Evolutionary conservation across 1,139 yeast species (phyloP), one percentile per base, ranked within the genome.

Genomic region (Hemisphaericaspora xylanilytica): DNA sequence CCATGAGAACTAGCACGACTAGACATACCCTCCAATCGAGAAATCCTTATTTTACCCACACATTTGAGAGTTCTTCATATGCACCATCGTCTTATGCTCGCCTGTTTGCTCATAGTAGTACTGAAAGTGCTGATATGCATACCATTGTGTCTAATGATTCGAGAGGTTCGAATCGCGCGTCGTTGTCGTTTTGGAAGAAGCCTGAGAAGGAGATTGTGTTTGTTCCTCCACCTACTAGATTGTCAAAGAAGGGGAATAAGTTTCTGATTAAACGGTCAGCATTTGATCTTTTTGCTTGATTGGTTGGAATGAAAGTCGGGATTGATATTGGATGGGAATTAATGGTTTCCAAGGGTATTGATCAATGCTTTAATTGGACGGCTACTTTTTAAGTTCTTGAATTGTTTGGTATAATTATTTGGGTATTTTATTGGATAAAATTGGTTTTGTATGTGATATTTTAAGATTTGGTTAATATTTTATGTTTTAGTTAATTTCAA

Each of bases 261-360:
- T 65, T 65, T 43, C 52, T 56, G 35, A 64, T 65, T 25, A 56
- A 58, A 34, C 53, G 58, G 31, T 58, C 56, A 29, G 65, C 68
- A 12, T 62, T 63, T 48, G 54, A 57, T 40, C 48, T 60, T 5
- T 59, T 58, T 49, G 52, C 59, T 30, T 33, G 26, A 12, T 5
- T n/a, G 18, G 26, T 8, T 20, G 22, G 22, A 20, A 6, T 20
- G 9, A 20, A 9, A 20, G n/a, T n/a, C n/a, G n/a, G n/a, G n/a
- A n/a, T n/a, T n/a, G n/a, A n/a, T 20, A 9, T 6, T 20, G 22
- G 9, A 9, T 6, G 6, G 22, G 22, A 20, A 20, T 30, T 30
- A 14, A 14, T 30, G 32, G 32, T 30, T 20, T 20, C 22, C n/a
- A n/a, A n/a, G n/a, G n/a, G n/a, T n/a, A n/a, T n/a, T n/a, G n/a